These are phyloP conservation scores for Lasiosphaeria ovina DNA, from an alignment of 495 filamentous ascomycete genomes.

Conservation along the genomic window DNA sequence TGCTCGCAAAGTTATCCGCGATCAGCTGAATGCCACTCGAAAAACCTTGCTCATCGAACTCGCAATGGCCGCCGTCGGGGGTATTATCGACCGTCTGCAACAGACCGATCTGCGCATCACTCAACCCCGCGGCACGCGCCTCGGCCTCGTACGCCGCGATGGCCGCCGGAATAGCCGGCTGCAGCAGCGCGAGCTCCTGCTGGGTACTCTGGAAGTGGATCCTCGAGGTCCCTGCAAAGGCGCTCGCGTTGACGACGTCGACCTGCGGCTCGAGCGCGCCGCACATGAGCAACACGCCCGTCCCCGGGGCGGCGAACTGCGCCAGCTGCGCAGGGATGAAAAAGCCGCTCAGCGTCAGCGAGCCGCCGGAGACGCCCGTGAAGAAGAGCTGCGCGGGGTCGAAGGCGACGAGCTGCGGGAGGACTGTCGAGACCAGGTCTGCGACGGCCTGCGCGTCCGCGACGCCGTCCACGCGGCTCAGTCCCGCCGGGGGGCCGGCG, in stretches of 20 bases:
- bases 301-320: slow-evolving; percentile 29
- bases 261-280: slow-evolving; percentile 48
- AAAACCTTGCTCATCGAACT: slow-evolving; percentile 49
- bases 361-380: slow-evolving; percentile 48
- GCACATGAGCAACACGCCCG: slow-evolving; percentile 47
- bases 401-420: slow-evolving; percentile 47
- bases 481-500: slow-evolving; percentile 43
- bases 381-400: slow-evolving; percentile 43
- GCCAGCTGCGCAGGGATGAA: slow-evolving; percentile 49
- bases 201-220: slow-evolving; percentile 53
- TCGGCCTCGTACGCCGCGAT: slow-evolving; percentile 47
- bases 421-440: slow-evolving; percentile 37
- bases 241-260: slow-evolving; percentile 33
- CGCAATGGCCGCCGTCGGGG: slow-evolving; percentile 49
- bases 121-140: slow-evolving; percentile 35
- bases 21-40: slow-evolving; percentile 49
- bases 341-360: slow-evolving; percentile 46
- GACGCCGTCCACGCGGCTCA: slow-evolving; percentile 48
- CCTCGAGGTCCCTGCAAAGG: slow-evolving; percentile 32
- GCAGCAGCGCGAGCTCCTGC: slow-evolving; percentile 42
- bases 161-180: slow-evolving; percentile 44
- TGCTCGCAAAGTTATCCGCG: slow-evolving; percentile 41
- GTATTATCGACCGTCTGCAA: slow-evolving; percentile 51
- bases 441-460: slow-evolving; percentile 48
- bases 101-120: slow-evolving; percentile 34